These are phyloP conservation scores for Solanum pimpinellifolium DNA, from an alignment of 257 asterid genomes.

Conservation along the genomic window DNA sequence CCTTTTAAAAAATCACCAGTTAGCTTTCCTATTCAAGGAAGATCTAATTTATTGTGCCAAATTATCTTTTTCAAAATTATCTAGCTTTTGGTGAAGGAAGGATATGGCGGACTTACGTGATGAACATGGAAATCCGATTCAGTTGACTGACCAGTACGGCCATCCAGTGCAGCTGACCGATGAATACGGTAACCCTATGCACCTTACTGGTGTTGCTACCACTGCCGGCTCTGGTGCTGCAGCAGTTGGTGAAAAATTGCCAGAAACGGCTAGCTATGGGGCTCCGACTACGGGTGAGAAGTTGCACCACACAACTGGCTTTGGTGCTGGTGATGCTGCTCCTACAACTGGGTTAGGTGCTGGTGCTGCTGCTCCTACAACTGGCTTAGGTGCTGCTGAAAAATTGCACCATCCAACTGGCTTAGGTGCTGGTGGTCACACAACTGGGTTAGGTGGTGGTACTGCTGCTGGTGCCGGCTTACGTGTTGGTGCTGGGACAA, in stretches of 20 bases:
- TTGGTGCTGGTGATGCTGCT: background rate
- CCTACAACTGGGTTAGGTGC: background rate
- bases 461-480: too few relatives aligned
- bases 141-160: conserved; percentile 52
- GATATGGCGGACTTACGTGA: conserved; percentile 45
- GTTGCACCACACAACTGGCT: background rate
- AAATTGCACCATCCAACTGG: too few relatives aligned
- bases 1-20: background rate
- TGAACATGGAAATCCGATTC: conserved; percentile 74
- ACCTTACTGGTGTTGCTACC: conserved; percentile 57
- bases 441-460: too few relatives aligned
- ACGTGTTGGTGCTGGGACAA: background rate
- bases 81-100: background rate
- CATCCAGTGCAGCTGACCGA: conserved; percentile 57
- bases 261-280: background rate
- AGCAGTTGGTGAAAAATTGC: background rate
- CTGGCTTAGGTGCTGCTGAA: background rate
- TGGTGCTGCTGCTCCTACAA: background rate
- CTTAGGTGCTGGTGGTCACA: too few relatives aligned
- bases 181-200: conserved; percentile 73
- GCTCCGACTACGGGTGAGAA: background rate
- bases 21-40: background rate
- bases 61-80: too few relatives aligned
- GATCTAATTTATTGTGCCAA: background rate
- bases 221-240: background rate